Conservation (phyloP, 176 grass and related monocot species). For the Carex littledalei region DNA sequence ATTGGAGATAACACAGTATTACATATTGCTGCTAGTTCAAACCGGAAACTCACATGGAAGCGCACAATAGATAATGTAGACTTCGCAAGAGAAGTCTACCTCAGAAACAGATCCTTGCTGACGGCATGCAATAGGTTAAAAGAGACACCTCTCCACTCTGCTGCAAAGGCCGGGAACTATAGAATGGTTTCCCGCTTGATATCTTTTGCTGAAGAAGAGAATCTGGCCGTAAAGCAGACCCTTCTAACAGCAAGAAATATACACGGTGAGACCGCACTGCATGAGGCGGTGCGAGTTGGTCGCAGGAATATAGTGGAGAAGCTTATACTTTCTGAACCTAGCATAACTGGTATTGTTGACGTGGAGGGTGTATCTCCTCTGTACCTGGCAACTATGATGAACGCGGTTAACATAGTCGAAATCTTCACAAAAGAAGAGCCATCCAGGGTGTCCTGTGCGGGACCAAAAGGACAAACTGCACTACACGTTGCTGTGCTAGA, state of each 20-base stretch:
- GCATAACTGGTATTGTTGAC: not conserved
- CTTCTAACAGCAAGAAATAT: not conserved
- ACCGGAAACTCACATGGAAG: no score
- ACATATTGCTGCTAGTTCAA: not conserved
- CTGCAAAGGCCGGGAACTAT: not conserved
- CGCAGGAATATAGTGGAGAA: not conserved
- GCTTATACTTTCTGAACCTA: not conserved
- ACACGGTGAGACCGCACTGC: slow-evolving; percentile 18
- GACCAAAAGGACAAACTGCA: not conserved
- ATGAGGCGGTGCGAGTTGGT: not conserved
- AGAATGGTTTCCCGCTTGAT: not conserved
- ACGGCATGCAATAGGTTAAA: not conserved
- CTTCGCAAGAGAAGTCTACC: not conserved
- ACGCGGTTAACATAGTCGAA: not conserved
- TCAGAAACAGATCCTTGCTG: not conserved
- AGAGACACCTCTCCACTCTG: slow-evolving; percentile 30
- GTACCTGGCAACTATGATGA: not conserved
- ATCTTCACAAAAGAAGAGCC: not conserved
- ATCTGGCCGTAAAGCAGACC: not conserved
- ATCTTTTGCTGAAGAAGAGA: not conserved
- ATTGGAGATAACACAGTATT: not conserved
- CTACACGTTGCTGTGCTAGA: slow-evolving; percentile 24
- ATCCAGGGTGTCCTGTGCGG: not conserved
- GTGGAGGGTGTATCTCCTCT: not conserved
- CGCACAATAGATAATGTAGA: no score